These are phyloP conservation scores for Entomortierella lignicola DNA, from an alignment of 192 early-diverging fungal genomes.

Conservation along the genomic window DNA sequence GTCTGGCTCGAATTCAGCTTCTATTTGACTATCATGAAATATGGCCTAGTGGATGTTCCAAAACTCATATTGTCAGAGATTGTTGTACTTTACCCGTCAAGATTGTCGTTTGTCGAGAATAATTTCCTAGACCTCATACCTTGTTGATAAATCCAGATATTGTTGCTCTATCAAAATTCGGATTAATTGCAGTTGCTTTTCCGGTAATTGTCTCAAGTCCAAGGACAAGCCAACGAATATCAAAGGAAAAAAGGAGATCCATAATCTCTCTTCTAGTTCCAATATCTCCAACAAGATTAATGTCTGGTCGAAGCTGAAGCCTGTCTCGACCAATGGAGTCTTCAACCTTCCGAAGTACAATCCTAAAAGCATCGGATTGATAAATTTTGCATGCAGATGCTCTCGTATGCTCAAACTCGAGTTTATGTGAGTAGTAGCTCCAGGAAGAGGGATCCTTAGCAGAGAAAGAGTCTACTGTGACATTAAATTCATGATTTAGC, in stretches of 20 bases:
- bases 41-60: slow-evolving; percentile 18
- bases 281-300: slow-evolving; percentile 43
- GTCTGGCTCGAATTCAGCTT: slow-evolving; percentile 39
- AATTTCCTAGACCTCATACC: slow-evolving; percentile 4
- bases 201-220: slow-evolving; percentile 56
- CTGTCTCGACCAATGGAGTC: slow-evolving; percentile 42
- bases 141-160: slow-evolving; percentile 51
- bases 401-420: slow-evolving; percentile 49
- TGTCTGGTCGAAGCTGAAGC: slow-evolving; percentile 37
- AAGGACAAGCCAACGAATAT: slow-evolving; percentile 54
- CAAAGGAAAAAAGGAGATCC: slow-evolving; percentile 52
- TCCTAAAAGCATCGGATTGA: slow-evolving; percentile 46
- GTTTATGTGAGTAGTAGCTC: slow-evolving; percentile 51
- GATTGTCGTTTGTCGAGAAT: too few species aligned
- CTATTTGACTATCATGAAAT: slow-evolving; percentile 46
- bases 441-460: slow-evolving; percentile 43
- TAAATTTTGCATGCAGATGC: slow-evolving; percentile 50
- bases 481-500: slow-evolving; percentile 54
- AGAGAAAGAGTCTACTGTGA: slow-evolving; percentile 35
- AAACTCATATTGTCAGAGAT: not conserved
- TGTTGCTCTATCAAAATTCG: slow-evolving; percentile 35
- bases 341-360: slow-evolving; percentile 52
- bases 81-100: not conserved
- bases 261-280: slow-evolving; percentile 36
- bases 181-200: slow-evolving; percentile 38